These are phyloP conservation scores for Capsicum pubescens DNA, from an alignment of 257 asterid genomes.

Conservation along the genomic window DNA sequence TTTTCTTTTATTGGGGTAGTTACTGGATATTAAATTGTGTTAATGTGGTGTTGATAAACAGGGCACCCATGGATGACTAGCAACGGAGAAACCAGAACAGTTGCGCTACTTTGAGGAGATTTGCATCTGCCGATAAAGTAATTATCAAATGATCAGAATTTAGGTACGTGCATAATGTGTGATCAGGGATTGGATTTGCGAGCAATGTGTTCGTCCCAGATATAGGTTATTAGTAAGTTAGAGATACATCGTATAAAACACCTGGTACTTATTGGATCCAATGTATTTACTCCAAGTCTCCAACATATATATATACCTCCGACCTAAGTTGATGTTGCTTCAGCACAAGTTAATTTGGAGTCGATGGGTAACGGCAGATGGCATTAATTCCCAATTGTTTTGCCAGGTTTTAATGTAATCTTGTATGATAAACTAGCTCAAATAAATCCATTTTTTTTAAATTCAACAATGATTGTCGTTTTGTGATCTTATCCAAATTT, in stretches of 20 bases:
- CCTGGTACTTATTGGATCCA: too few species aligned
- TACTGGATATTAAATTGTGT: background rate
- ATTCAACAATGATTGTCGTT: too few species aligned
- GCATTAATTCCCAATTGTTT: background rate
- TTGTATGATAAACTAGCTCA: background rate
- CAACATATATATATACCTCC: background rate
- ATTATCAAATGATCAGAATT: background rate
- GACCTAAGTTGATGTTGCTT: background rate
- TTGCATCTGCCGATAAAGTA: background rate
- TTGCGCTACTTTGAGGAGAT: background rate
- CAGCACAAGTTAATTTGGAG: background rate
- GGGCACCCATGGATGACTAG: constrained; percentile 37
- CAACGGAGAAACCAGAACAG: constrained; percentile 28
- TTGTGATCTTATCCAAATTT: background rate
- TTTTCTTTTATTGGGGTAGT: too few species aligned
- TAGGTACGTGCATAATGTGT: background rate
- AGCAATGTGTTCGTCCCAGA: background rate
- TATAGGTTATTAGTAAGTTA: background rate
- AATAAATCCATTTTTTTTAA: background rate
- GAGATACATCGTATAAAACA: background rate
- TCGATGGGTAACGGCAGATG: background rate
- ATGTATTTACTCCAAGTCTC: background rate
- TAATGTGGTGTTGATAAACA: constrained; percentile 23
- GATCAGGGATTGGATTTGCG: background rate
- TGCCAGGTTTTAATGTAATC: background rate